Evolutionary conservation across 495 filamentous ascomycete genomes (phyloP).

Genomic region (Penicillium argentinense): DNA sequence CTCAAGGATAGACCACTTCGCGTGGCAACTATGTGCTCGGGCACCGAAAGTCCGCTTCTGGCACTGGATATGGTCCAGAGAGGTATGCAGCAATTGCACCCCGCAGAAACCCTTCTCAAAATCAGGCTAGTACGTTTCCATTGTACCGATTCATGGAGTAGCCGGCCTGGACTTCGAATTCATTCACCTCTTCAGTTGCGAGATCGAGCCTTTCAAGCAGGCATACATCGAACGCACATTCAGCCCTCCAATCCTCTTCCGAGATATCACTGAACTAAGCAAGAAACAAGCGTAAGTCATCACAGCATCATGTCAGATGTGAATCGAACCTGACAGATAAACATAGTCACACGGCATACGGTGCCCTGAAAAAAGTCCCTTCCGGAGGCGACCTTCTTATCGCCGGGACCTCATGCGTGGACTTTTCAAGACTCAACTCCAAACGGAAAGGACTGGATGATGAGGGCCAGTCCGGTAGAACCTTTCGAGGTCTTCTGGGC

Average conservation of each 20-base stretch:
- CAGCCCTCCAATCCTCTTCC: slow-evolving; percentile 59
- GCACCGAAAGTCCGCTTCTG: slow-evolving; percentile 76
- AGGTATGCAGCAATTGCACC: slow-evolving; percentile 27
- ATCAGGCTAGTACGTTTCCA: too few species aligned
- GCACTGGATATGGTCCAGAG: slow-evolving; percentile 55
- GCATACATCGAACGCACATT: slow-evolving; percentile 79
- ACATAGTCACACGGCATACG: slow-evolving; percentile 70
- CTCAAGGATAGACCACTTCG: slow-evolving; percentile 48
- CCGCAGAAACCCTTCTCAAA: neutral
- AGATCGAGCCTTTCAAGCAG: slow-evolving; percentile 78
- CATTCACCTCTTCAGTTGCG: slow-evolving; percentile 72
- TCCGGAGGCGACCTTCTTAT: slow-evolving; percentile 65
- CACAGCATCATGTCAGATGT: slow-evolving; percentile 5
- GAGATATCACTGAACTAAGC: slow-evolving; percentile 66
- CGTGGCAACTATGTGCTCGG: slow-evolving; percentile 79
- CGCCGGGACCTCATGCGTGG: slow-evolving; percentile 76
- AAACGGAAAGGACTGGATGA: slow-evolving; percentile 41
- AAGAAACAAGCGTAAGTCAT: slow-evolving; percentile 56
- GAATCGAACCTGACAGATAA: too few species aligned
- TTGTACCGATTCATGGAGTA: too few species aligned
- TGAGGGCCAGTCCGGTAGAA: slow-evolving; percentile 67
- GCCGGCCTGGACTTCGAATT: slow-evolving; percentile 24
- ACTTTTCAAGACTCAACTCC: slow-evolving; percentile 55
- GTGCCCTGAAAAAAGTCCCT: slow-evolving; percentile 58
- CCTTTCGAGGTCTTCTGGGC: slow-evolving; percentile 61